These are phyloP conservation scores for Podospora tetraspora DNA, from an alignment of 495 filamentous ascomycete species.

Conservation along the genomic window DNA sequence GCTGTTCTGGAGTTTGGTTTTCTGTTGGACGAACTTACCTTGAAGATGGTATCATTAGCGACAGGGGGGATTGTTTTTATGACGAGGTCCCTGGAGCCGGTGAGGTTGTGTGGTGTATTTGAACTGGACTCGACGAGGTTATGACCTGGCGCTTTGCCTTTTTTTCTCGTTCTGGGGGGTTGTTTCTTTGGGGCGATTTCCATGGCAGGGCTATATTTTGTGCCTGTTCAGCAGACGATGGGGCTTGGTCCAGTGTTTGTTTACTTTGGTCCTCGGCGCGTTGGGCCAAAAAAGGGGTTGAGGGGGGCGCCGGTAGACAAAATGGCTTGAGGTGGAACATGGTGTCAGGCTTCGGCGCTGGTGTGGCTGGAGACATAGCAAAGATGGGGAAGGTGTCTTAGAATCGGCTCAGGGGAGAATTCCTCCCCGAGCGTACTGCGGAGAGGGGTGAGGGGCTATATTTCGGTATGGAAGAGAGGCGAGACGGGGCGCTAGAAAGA, in stretches of 20 bases:
- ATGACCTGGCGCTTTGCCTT: neutral
- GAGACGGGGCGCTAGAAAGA: neutral
- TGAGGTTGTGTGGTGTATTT: neutral
- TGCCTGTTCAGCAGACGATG: neutral
- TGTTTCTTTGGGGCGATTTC: neutral
- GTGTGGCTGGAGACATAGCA: neutral
- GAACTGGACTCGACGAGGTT: neutral
- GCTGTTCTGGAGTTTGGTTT: neutral
- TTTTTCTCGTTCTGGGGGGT: neutral
- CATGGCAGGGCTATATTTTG: neutral
- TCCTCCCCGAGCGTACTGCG: neutral
- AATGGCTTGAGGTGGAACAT: neutral
- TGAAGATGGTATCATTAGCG: neutral
- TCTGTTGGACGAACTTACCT: neutral
- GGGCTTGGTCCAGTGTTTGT: neutral
- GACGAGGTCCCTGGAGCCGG: neutral
- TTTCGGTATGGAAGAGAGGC: neutral
- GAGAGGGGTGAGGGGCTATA: neutral
- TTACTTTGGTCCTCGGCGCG: neutral
- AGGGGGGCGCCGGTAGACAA: neutral
- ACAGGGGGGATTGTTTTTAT: neutral
- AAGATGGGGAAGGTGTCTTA: neutral
- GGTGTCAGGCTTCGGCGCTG: neutral
- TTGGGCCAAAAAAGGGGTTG: neutral
- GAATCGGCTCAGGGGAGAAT: neutral